phyloP scores from a whole-genome alignment of 305 asterid species.

The Fraxinus nigra region DNA sequence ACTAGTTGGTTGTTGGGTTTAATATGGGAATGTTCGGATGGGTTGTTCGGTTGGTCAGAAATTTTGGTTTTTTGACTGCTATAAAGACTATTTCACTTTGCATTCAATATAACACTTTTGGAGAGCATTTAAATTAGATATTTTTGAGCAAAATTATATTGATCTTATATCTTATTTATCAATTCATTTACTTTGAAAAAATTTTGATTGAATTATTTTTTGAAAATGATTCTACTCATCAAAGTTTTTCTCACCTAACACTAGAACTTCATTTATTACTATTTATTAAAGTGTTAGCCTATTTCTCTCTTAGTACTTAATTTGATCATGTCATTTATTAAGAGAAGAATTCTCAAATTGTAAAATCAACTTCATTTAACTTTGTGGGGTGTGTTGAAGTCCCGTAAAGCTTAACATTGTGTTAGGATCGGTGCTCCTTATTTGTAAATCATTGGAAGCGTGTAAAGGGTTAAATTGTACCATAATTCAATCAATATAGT shows the following conservation, averaged over 20 bases:
- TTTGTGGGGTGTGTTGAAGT: neutral
- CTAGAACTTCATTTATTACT: too few relatives aligned
- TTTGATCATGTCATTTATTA: neutral
- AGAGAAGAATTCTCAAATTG: neutral
- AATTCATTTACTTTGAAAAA: neutral
- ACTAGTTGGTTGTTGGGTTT: neutral
- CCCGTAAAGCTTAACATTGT: neutral
- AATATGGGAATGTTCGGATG: too few relatives aligned
- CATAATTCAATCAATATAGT: neutral
- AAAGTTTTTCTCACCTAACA: neutral
- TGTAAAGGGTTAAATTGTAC: neutral
- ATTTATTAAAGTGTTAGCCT: neutral
- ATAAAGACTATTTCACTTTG: neutral
- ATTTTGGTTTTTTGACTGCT: neutral
- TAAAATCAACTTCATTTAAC: neutral
- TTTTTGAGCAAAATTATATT: neutral
- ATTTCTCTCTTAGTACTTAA: too few relatives aligned
- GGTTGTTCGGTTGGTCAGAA: neutral
- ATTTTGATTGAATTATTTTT: neutral
- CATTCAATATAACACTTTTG: neutral
- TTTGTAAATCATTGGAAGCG: neutral
- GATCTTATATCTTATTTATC: neutral
- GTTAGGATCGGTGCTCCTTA: neutral
- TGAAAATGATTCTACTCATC: neutral
- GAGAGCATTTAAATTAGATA: neutral